Evolutionary conservation across 1,284 basidiomycete species (phyloP), one percentile per base, ranked within the genome.

Genomic region (Inonotus hispidus): DNA sequence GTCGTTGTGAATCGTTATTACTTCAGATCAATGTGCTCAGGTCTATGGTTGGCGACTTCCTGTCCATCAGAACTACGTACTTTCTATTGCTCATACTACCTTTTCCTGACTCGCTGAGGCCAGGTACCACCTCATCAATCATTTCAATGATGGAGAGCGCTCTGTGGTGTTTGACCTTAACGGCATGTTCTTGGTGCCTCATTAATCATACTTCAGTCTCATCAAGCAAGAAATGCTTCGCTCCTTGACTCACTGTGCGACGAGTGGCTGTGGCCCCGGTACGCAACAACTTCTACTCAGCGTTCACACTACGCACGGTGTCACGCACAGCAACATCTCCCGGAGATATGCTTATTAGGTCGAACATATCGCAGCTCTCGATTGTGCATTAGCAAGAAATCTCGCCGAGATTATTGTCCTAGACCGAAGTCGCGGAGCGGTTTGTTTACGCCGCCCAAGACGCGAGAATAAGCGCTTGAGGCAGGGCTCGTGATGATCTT

Each of bases 91-190:
- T 35, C 8, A 10, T 16, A 32, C 50, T 35, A 10, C 32, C 11
- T 8, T 3, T n/a, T 25, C 19, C 50, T 37, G 53, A 55, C 19
- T 55, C 38, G 14, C 37, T n/a, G 52, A 55, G 41, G n/a, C 37
- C 53, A 55, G 53, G 38, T 41, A 55, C 53, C 14, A 41, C 4
- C 53, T 55, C 53, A 53, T n/a, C 52, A 27, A n/a, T 49, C 23
- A 21, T 32, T 32, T 32, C 32, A 32, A 32, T 32, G 32, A 32
- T 32, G 32, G 32, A 32, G 8, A 32, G 32, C n/a, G n/a, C 32
- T 32, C 32, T 32, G 8, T 32, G 32, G 32, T 4, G 3, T 32
- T 8, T 32, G 8, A 3, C 32, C 32, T 32, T 32, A 32, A 32
- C 32, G 32, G 32, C 32, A n/a, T n/a, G 32, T 8, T 8, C 32